Evolutionary conservation across 1,284 basidiomycete species (phyloP), one percentile per base, ranked within the genome.

Genomic region (Pseudozyma hubeiensis): DNA sequence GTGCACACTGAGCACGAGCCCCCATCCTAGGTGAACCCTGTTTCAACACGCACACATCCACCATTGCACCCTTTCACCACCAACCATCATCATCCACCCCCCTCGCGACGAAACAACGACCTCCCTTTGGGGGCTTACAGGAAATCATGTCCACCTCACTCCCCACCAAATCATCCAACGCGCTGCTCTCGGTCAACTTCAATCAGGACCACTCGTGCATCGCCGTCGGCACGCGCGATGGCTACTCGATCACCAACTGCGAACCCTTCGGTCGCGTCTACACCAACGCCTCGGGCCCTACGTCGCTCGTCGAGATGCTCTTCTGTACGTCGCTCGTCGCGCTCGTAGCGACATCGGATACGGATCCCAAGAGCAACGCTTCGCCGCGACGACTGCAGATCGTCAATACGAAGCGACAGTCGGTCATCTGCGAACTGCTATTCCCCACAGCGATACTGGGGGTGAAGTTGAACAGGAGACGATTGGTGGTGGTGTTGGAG

Each of bases 301-400:
- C 92, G 14, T 94, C 93, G 30, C 95, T 97, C 68, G 95, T 98
- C 11, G 96, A 99, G 86, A 99, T 99, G 96, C 88, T 99, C 64
- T 99, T 99, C 87, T 97, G 94, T 86, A 99, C 97, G 4, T 97
- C 94, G 9, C 89, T 99, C 65, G 94, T 99, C 55, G 96, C 96
- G 0, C 88, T 99, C 39, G 96, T 99, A 31, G 95, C 96, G 11
- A 93, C 93, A 0, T 93, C 93, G 9, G 94, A 97, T 86, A 75
- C 75, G 11, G 78, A 79, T 45, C 76, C 78, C 13, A 75, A 97
- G 86, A 73, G 69, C 17, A 68, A 68, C 31, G 13, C 90, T 31
- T 93, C 91, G 84, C 94, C 94, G 3, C 88, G 96, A 17, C 53
- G 66, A 10, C 86, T 99, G 52, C 94, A 97, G 87, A 98, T 99